These are phyloP conservation scores for Leptographium flavum DNA, from an alignment of 2,329 filamentous ascomycete genomes.

Conservation along the genomic window DNA sequence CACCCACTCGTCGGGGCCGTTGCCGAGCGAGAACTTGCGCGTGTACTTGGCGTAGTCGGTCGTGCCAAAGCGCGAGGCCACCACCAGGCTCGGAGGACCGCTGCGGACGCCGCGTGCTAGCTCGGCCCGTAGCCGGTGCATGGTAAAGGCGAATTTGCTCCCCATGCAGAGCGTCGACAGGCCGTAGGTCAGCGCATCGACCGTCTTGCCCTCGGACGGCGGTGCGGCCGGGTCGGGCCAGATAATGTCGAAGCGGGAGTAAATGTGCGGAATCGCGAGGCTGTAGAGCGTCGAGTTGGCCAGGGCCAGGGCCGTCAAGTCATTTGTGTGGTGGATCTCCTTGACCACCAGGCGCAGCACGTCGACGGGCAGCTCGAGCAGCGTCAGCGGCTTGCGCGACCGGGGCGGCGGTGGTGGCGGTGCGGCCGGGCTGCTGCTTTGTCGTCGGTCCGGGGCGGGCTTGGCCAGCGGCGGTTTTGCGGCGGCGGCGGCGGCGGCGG, in stretches of 20 bases:
- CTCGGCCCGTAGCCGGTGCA: slow-evolving; percentile 18
- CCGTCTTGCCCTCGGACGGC: slow-evolving; percentile 52
- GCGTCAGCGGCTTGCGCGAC: slow-evolving; percentile 41
- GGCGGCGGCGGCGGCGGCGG: no score
- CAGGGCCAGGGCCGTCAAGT: slow-evolving; percentile 62
- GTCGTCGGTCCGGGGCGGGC: slow-evolving; percentile 33
- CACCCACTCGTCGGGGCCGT: slow-evolving; percentile 65
- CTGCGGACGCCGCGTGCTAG: background rate
- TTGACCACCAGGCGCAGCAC: slow-evolving; percentile 66
- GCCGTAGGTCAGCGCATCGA: slow-evolving; percentile 73
- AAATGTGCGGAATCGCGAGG: slow-evolving; percentile 64
- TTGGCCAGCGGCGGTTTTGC: slow-evolving; percentile 6
- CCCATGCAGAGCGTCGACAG: slow-evolving; percentile 67
- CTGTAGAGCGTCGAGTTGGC: slow-evolving; percentile 66
- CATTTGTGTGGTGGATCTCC: slow-evolving; percentile 71
- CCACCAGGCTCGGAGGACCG: background rate
- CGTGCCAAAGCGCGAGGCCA: slow-evolving; percentile 16
- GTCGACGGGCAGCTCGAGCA: slow-evolving; percentile 67
- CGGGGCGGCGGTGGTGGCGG: slow-evolving; percentile 10
- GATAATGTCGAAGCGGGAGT: slow-evolving; percentile 75
- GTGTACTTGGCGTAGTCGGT: slow-evolving; percentile 70
- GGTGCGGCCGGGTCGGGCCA: slow-evolving; percentile 62
- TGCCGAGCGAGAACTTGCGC: slow-evolving; percentile 72
- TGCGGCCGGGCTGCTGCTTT: slow-evolving; percentile 50
- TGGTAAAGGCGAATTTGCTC: slow-evolving; percentile 26